These are phyloP conservation scores for Haplosporangium sp. DNA, from an alignment of 371 early-diverging fungal genomes.

Conservation along the genomic window DNA sequence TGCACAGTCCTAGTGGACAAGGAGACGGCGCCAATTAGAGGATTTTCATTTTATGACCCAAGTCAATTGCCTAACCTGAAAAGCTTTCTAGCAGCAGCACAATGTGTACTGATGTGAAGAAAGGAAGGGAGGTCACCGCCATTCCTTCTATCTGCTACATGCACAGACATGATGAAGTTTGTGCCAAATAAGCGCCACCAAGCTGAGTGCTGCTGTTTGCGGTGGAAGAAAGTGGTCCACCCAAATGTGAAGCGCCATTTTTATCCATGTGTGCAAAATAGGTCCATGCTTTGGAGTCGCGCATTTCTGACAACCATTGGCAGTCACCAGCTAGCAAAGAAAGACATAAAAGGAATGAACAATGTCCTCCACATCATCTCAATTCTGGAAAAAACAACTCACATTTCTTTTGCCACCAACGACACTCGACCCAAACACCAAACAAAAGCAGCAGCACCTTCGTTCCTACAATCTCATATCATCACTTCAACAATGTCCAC, in stretches of 20 bases:
- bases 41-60: no score
- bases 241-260: background rate
- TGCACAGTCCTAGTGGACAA: no score
- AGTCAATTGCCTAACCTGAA: no score
- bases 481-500: slow-evolving; percentile 29
- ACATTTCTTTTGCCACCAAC: slow-evolving; percentile 2
- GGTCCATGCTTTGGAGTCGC: background rate
- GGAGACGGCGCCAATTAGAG: no score
- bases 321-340: no score
- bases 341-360: background rate
- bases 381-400: background rate
- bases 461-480: background rate
- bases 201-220: no score
- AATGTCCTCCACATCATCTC: background rate
- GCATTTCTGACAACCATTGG: background rate
- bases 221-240: background rate
- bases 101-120: no score
- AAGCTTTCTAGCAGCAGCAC: no score
- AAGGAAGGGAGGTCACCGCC: no score
- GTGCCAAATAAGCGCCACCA: no score
- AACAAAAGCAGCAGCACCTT: background rate
- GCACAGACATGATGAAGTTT: no score
- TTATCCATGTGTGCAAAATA: background rate
- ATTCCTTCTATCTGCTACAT: no score
- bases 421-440: slow-evolving; percentile 5